Evolutionary conservation across 2,329 filamentous ascomycete genomes (phyloP), one percentile per base, ranked within the genome.

Genomic region (Cryoendolithus antarcticus): DNA sequence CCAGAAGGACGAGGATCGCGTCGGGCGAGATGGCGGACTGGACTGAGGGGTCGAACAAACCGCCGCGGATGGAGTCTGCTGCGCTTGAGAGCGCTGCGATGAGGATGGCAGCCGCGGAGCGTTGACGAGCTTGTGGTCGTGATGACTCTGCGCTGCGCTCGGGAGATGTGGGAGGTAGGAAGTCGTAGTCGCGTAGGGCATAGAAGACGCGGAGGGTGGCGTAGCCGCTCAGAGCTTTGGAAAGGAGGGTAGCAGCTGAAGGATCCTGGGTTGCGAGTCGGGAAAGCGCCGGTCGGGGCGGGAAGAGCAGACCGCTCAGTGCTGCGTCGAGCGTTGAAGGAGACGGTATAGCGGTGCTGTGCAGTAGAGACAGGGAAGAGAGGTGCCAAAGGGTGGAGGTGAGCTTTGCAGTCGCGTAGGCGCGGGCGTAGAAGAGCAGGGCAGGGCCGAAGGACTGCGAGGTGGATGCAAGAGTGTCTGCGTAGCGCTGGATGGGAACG

Each of bases 141-240:
- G 71, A 62, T 13, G 57, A 61, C 4, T 66, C 61, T 35, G 61
- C 64, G 4, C 59, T 50, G 21, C 57, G 60, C 24, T 27, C 24
- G 24, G 24, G 24, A 7, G 61, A 45, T 4, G 59, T 46, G 4
- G 5, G 34, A 7, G 29, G 42, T 15, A 44, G 41, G 5, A 70
- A 46, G 10, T 71, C 67, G 51, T 76, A 73, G 54, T 96, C 89
- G 36, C 89, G 77, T n/a, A 88, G 72, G 46, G 88, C 81, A 60
- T 93, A 96, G 65, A 89, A 95, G 49, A 80, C 81, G 30, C 89
- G 82, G 12, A 96, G 69, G 1, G 86, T 93, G 13, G 88, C 89
- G 54, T 96, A 96, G 13, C 89, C 89, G 57, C 84, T 91, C 7
- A 95, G 76, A 62, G 88, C 81, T 44, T 81, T 82, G 34, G 88